phyloP scores from a whole-genome alignment of 1,284 basidiomycete genomes.

The Cutaneotrichosporon sp. region DNA sequence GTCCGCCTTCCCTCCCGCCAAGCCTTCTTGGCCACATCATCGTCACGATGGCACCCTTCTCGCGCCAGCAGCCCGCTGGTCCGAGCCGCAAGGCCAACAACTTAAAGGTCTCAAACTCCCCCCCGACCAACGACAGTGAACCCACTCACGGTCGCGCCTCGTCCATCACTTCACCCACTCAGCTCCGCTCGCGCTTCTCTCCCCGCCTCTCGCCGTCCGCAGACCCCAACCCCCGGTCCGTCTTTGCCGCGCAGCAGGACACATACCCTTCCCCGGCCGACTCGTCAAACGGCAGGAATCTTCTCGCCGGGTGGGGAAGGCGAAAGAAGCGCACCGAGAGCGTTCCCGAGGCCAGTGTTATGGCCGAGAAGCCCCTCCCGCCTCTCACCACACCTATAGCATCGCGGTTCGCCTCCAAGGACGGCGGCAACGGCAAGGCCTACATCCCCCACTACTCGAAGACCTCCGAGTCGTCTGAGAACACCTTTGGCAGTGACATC shows the following conservation, averaged over 20 bases:
- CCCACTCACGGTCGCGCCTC: background rate
- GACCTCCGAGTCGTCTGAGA: background rate
- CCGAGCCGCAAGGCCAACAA: background rate
- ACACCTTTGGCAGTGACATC: background rate
- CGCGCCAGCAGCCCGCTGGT: conserved; percentile 6
- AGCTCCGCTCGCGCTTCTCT: conserved; percentile 9
- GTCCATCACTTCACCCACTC: background rate
- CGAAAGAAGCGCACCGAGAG: background rate
- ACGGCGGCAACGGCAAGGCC: background rate
- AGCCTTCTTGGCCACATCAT: background rate
- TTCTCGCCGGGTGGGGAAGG: conserved; percentile 6
- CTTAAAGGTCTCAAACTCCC: background rate
- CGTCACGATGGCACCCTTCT: conserved; percentile 9
- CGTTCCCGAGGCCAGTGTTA: background rate
- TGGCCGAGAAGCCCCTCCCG: background rate
- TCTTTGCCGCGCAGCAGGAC: conserved; percentile 7
- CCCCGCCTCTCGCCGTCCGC: background rate
- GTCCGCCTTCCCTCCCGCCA: background rate
- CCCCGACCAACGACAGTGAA: conserved; percentile 2
- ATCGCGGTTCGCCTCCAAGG: background rate
- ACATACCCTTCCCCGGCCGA: conserved; percentile 7
- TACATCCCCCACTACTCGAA: background rate
- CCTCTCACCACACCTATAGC: background rate
- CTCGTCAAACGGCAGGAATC: conserved; percentile 1
- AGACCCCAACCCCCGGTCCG: background rate